Evolutionary conservation across 2,329 filamentous ascomycete species (phyloP).

Genomic region (Penicillium sp.): DNA sequence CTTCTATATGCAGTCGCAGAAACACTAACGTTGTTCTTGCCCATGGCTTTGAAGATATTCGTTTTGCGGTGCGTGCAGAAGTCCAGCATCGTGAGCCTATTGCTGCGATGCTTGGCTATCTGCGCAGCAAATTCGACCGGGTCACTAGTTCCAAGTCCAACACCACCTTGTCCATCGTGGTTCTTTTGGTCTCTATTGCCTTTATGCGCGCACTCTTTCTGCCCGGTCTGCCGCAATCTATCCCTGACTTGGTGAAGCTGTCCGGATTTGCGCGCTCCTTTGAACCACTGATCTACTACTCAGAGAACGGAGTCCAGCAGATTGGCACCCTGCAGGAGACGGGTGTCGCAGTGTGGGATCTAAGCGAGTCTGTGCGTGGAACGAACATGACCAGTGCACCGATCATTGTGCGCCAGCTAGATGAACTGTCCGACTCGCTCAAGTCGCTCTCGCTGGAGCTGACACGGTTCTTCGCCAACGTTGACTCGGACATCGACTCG

Average conservation of each 20-base stretch:
- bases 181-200: slow-evolving; percentile 63
- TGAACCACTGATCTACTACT: slow-evolving; percentile 92
- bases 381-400: slow-evolving; percentile 89
- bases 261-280: slow-evolving; percentile 86
- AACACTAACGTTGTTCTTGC: slow-evolving; percentile 35
- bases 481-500: slow-evolving; percentile 88
- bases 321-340: slow-evolving; percentile 87
- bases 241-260: slow-evolving; percentile 85
- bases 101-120: slow-evolving; percentile 65
- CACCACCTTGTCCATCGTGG: slow-evolving; percentile 59
- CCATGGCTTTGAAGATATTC: slow-evolving; percentile 62
- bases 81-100: slow-evolving; percentile 85
- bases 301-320: slow-evolving; percentile 80
- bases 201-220: slow-evolving; percentile 65
- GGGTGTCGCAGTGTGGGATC: slow-evolving; percentile 88
- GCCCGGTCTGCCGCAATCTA: slow-evolving; percentile 63
- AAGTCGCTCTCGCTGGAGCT: slow-evolving; percentile 81
- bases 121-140: slow-evolving; percentile 58
- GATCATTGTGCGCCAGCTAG: slow-evolving; percentile 79
- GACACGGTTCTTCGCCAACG: slow-evolving; percentile 87
- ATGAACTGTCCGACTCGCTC: slow-evolving; percentile 79
- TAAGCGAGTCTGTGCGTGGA: slow-evolving; percentile 81
- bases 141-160: slow-evolving; percentile 69
- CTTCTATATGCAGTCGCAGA: slow-evolving; percentile 26
- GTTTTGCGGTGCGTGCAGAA: slow-evolving; percentile 82